Evolutionary conservation across 2,329 filamentous ascomycete genomes (phyloP).

Genomic region (Talaromyces sp.): DNA sequence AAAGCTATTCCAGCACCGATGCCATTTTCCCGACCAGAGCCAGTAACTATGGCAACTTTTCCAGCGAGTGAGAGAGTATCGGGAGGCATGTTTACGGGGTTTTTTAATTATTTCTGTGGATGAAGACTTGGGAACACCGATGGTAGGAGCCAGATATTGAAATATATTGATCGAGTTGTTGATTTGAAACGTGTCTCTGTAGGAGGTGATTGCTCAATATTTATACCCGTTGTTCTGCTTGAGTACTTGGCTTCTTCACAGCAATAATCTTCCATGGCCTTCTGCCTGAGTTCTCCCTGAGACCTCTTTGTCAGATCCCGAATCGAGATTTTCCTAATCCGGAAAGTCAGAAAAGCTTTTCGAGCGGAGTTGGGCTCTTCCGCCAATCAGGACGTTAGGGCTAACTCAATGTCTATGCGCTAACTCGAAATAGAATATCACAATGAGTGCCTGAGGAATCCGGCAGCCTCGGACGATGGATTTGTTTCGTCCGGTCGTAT

Average conservation of each 20-base stretch:
- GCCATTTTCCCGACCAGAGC: conserved; percentile 14
- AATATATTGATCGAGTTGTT: background rate
- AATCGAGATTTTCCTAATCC: background rate
- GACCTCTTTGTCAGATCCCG: background rate
- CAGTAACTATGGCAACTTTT: conserved; percentile 13
- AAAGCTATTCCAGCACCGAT: conserved; percentile 16
- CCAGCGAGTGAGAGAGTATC: conserved; percentile 14
- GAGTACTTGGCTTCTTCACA: background rate
- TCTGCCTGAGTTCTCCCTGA: background rate
- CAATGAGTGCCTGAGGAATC: background rate
- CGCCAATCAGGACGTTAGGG: background rate
- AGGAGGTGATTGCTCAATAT: background rate
- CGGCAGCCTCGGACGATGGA: background rate
- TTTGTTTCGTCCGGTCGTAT: background rate
- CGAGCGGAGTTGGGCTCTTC: background rate
- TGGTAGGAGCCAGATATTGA: too few relatives aligned
- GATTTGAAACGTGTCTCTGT: background rate
- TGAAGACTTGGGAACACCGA: too few relatives aligned
- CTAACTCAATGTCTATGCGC: background rate
- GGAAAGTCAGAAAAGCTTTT: background rate
- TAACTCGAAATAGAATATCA: background rate
- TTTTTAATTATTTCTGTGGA: background rate
- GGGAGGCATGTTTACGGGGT: background rate
- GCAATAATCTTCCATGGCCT: background rate
- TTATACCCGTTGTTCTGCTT: background rate